These are phyloP conservation scores for Orbilia quercus DNA, from an alignment of 2,329 filamentous ascomycete genomes.

Conservation along the genomic window DNA sequence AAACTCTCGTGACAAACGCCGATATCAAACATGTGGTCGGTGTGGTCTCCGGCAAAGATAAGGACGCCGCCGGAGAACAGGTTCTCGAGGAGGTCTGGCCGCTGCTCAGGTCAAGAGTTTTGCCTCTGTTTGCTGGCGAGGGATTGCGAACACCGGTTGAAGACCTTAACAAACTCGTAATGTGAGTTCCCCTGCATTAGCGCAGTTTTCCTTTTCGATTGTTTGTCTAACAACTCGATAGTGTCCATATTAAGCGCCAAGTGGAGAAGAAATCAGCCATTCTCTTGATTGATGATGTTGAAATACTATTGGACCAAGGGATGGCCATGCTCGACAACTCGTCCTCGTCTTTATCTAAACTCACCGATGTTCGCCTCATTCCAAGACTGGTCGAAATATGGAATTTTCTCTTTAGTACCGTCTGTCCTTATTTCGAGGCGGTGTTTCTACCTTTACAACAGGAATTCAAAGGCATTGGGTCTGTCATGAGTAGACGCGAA, in stretches of 20 bases:
- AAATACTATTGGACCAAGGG: constrained; percentile 80
- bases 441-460: constrained; percentile 93
- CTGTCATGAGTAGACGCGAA: constrained; percentile 80
- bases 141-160: constrained; percentile 82
- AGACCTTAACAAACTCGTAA: constrained; percentile 83
- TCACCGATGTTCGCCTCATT: constrained; percentile 83
- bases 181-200: constrained; percentile 61
- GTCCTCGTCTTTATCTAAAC: constrained; percentile 69
- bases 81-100: constrained; percentile 82
- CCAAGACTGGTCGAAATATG: constrained; percentile 91
- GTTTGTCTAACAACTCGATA: constrained; percentile 46
- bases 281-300: constrained; percentile 78
- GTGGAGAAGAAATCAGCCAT: constrained; percentile 78
- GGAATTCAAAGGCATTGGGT: constrained; percentile 86
- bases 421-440: constrained; percentile 92
- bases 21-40: constrained; percentile 82
- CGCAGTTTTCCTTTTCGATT: background rate
- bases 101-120: constrained; percentile 77
- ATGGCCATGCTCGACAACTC: constrained; percentile 88
- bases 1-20: constrained; percentile 74
- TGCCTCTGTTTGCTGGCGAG: constrained; percentile 83
- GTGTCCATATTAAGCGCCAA: constrained; percentile 79
- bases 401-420: constrained; percentile 89
- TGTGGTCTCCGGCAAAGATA: constrained; percentile 82
- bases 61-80: constrained; percentile 69